Percentiles rank a stretch among this genome's conserved stretches.
These are phyloP conservation scores for Silene latifolia DNA, from an alignment of 148 eudicot species.

Conservation along the genomic window DNA sequence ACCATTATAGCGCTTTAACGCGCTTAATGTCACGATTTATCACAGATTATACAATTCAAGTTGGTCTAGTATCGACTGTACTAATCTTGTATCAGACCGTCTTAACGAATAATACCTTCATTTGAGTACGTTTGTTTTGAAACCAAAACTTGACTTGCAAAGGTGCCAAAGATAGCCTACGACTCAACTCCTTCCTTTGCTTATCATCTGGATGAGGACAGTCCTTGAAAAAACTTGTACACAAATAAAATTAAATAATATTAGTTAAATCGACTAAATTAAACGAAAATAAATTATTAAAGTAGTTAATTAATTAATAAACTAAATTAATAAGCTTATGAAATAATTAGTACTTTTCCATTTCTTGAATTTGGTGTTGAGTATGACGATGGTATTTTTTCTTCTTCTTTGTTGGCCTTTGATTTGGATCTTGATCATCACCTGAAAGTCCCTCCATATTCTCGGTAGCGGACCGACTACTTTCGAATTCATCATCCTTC, in stretches of 20 bases:
- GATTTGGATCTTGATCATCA: slow-evolving; percentile 77
- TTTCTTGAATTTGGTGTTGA: slow-evolving; percentile 90
- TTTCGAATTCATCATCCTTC: slow-evolving; percentile 74
- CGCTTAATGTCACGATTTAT: not conserved
- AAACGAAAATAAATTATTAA: not conserved
- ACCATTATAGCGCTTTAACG: no score
- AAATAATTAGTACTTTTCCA: slow-evolving; percentile 63
- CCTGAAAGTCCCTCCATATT: slow-evolving; percentile 73
- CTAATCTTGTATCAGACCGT: not conserved
- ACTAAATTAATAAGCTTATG: not conserved
- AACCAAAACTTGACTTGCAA: slow-evolving; percentile 98
- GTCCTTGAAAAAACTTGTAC: slow-evolving; percentile 69
- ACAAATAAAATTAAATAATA: no score
- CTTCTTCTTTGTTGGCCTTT: slow-evolving; percentile 71
- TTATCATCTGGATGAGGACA: slow-evolving; percentile 99
- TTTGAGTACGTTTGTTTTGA: slow-evolving; percentile 96
- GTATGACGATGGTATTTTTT: slow-evolving; percentile 95
- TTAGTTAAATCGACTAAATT: no score
- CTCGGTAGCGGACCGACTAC: slow-evolving; percentile 68
- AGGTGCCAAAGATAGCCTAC: slow-evolving; percentile 68
- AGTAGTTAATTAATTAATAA: not conserved
- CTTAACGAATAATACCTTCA: no score
- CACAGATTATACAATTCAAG: not conserved
- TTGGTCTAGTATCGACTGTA: not conserved
- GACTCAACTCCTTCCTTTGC: slow-evolving; percentile 94